Evolutionary conservation across 1,139 yeast species (phyloP), one percentile per base, ranked within the genome.

Genomic region (Suhomyces anneliseae): DNA sequence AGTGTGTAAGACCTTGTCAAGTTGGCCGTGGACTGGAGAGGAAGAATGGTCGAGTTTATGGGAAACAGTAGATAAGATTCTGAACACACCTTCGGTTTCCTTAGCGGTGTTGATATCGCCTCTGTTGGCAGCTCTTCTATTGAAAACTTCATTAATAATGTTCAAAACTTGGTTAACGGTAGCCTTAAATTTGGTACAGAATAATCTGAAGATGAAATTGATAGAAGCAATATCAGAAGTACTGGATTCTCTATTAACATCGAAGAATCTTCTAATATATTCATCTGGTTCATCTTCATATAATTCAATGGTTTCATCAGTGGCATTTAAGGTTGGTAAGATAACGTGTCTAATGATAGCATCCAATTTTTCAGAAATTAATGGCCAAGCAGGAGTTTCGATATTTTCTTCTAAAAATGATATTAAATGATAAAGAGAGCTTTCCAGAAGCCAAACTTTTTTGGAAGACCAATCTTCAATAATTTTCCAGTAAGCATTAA

Each of bases 211-310:
- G 42, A 92, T 68, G 55, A 90, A 88, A 64, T 85, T 87, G 43
- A 87, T 80, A 2, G 97, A 85, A 0, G 96, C 96, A 38, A 82
- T 82, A 59, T 89, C 96, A 0, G 95, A 82, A 10, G 93, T 85
- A 41, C 81, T 79, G 35, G 81, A 77, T 54, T 88, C 95, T 54
- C 87, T 83, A 58, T 81, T 83, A 48, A 83, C 72, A 60, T 85
- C 90, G 54, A 83, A 84, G 58, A 70, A 84, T 54, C 87, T 76
- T 68, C 90, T 77, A 35, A 85, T 76, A 58, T 85, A 87, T 56
- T 86, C 92, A 54, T 83, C 88, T 6, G 87, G 83, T 51, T 86
- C 92, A 52, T 82, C 87, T 56, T 85, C 87, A 58, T 82, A 83
- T 46, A 84, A 67, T 55, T 83, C 88, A 36, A 85, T 68, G 35